Conservation (phyloP, 495 filamentous ascomycete genomes). For the Penicillium bovifimosum region DNA sequence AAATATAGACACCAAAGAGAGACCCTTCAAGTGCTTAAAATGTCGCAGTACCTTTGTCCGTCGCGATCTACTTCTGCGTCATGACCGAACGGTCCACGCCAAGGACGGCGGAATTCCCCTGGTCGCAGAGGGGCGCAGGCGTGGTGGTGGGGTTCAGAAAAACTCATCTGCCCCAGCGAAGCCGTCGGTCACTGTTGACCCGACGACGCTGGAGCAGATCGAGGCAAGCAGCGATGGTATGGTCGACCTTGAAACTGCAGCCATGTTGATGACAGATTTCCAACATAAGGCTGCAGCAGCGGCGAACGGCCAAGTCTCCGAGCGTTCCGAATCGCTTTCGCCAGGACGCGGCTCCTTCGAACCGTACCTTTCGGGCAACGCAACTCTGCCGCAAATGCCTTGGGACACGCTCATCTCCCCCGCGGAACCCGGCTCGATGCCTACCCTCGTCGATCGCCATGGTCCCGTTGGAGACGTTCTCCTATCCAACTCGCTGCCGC, state of each 20-base stretch:
- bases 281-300: constrained; percentile 92
- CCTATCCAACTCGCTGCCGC: constrained; percentile 62
- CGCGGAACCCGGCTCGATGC: constrained; percentile 55
- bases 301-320: constrained; percentile 68
- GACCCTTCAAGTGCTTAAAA: constrained; percentile 96
- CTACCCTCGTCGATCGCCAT: constrained; percentile 62
- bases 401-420: constrained; percentile 80
- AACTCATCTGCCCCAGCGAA: constrained; percentile 67
- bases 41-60: constrained; percentile 98
- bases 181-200: constrained; percentile 76
- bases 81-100: constrained; percentile 97
- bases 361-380: constrained; percentile 67
- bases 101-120: constrained; percentile 97
- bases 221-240: constrained; percentile 91
- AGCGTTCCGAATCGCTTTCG: constrained; percentile 67
- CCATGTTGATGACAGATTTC: constrained; percentile 98
- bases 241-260: constrained; percentile 95
- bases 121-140: constrained; percentile 89
- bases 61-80: constrained; percentile 90
- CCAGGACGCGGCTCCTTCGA: constrained; percentile 60
- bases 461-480: constrained; percentile 53
- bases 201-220: constrained; percentile 86
- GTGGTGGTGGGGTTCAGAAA: constrained; percentile 59
- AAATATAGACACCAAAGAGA: constrained; percentile 87
- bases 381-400: constrained; percentile 79